Conservation (phyloP, 2,329 filamentous ascomycete genomes). For the Alternaria triticimaculans region DNA sequence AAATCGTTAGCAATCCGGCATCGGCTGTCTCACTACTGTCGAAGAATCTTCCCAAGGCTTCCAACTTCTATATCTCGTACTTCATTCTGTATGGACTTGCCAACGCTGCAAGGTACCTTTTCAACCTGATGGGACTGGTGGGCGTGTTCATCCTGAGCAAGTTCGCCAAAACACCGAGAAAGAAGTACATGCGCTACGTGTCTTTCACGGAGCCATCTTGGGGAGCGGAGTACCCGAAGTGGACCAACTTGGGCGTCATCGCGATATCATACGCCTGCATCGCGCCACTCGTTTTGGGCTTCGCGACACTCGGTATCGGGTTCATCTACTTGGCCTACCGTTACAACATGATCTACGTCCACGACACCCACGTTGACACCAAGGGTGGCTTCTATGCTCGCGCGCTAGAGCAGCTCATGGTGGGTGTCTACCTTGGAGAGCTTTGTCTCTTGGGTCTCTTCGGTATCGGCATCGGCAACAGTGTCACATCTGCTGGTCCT, state of each 20-base stretch:
- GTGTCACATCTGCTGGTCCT: constrained; percentile 46
- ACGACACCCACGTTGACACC: constrained; percentile 56
- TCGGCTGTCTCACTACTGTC: constrained; percentile 70
- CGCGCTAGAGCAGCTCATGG: constrained; percentile 56
- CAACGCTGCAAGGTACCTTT: constrained; percentile 51
- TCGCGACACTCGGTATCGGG: constrained; percentile 53
- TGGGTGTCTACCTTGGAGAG: constrained; percentile 56
- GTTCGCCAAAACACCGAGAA: constrained; percentile 53
- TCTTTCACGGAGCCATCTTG: constrained; percentile 55
- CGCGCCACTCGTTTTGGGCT: constrained; percentile 56
- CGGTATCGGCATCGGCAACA: constrained; percentile 47
- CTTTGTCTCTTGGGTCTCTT: constrained; percentile 57
- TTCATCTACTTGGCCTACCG: constrained; percentile 57
- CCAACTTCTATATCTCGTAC: constrained; percentile 95
- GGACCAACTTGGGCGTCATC: constrained; percentile 54
- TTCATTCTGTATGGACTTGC: constrained; percentile 82
- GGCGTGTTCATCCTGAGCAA: constrained; percentile 84
- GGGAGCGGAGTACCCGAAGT: constrained; percentile 56
- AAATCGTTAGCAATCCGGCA: constrained; percentile 68
- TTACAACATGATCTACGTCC: constrained; percentile 59
- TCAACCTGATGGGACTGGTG: constrained; percentile 83
- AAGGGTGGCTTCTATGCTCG: constrained; percentile 55
- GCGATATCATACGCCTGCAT: constrained; percentile 58
- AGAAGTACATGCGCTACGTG: constrained; percentile 29
- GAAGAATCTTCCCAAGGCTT: constrained; percentile 77